Percentiles rank a stretch among this genome's conserved stretches.
phyloP scores from a whole-genome alignment of 176 grass and related monocot genomes.

The Ampelocalamus luodianensis region DNA sequence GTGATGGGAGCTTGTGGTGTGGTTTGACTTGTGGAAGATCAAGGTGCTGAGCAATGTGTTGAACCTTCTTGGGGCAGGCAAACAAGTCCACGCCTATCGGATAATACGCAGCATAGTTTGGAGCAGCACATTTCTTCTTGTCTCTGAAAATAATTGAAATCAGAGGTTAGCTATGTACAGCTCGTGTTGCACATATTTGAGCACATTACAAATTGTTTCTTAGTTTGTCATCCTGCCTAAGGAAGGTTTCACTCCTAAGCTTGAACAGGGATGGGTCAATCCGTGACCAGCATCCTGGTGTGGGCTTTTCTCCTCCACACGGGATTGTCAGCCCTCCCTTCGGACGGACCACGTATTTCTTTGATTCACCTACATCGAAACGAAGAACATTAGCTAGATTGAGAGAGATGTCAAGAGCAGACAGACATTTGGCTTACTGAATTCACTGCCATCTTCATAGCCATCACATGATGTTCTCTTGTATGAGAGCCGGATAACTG shows the following conservation, averaged over 20 bases:
- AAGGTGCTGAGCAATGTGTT: constrained; percentile 89
- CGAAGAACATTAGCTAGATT: constrained; percentile 11
- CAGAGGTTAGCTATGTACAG: constrained; percentile 19
- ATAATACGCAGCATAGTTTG: constrained; percentile 92
- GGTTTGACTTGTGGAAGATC: constrained; percentile 80
- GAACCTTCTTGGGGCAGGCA: constrained; percentile 71
- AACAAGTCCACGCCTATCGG: constrained; percentile 95
- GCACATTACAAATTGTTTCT: constrained; percentile 7
- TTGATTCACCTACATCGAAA: constrained; percentile 66
- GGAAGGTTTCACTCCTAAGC: constrained; percentile 89
- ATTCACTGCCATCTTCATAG: constrained; percentile 55
- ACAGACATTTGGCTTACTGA: constrained; percentile 51
- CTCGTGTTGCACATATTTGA: neutral
- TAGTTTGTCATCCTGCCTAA: constrained; percentile 56
- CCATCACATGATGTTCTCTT: constrained; percentile 75
- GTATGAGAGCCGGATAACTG: constrained; percentile 81
- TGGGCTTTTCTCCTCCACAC: constrained; percentile 56
- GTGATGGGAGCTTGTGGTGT: constrained; percentile 76
- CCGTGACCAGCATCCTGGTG: constrained; percentile 68
- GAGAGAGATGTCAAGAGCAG: neutral
- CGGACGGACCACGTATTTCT: constrained; percentile 78
- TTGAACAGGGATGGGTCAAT: constrained; percentile 89
- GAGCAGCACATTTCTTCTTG: constrained; percentile 84
- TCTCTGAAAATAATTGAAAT: constrained; percentile 64
- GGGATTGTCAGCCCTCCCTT: constrained; percentile 70